phyloP scores from a whole-genome alignment of 2,329 filamentous ascomycete genomes.

The Cladophialophora bantiana region DNA sequence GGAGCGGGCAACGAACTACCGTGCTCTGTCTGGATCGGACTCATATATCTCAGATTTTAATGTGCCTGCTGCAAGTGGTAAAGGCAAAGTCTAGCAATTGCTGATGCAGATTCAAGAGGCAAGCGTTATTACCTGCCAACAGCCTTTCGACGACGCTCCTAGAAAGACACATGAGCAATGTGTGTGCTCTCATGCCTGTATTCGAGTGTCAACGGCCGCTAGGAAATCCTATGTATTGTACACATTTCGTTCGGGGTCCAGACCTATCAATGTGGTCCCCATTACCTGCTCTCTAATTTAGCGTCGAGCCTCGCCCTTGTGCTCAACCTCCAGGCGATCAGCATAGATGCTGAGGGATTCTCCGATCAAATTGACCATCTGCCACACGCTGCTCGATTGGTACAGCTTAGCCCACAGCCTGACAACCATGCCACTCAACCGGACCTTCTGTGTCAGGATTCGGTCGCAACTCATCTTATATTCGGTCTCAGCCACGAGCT shows the following conservation, averaged over 20 bases:
- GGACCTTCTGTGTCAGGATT: constrained; percentile 6
- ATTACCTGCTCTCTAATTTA: not conserved
- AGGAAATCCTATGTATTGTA: not conserved
- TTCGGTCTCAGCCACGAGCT: constrained; percentile 19
- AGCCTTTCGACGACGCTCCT: not conserved
- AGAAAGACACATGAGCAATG: not conserved
- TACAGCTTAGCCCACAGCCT: constrained; percentile 23
- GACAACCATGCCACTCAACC: constrained; percentile 18
- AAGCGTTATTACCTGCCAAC: no score
- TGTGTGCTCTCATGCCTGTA: not conserved
- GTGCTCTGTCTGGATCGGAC: no score
- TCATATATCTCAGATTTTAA: no score
- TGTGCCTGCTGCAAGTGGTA: no score
- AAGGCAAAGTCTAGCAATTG: no score
- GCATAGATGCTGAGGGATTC: constrained; percentile 21
- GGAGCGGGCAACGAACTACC: not conserved
- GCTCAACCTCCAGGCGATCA: constrained; percentile 16
- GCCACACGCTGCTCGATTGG: constrained; percentile 25
- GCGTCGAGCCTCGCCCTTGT: not conserved
- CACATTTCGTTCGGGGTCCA: not conserved
- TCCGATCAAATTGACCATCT: constrained; percentile 23
- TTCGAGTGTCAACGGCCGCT: not conserved
- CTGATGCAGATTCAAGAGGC: no score
- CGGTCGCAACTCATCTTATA: constrained; percentile 16
- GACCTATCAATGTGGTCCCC: not conserved